Evolutionary conservation across 2,329 filamentous ascomycete species (phyloP).

Genomic region (Ceratocystiopsis minuta): DNA sequence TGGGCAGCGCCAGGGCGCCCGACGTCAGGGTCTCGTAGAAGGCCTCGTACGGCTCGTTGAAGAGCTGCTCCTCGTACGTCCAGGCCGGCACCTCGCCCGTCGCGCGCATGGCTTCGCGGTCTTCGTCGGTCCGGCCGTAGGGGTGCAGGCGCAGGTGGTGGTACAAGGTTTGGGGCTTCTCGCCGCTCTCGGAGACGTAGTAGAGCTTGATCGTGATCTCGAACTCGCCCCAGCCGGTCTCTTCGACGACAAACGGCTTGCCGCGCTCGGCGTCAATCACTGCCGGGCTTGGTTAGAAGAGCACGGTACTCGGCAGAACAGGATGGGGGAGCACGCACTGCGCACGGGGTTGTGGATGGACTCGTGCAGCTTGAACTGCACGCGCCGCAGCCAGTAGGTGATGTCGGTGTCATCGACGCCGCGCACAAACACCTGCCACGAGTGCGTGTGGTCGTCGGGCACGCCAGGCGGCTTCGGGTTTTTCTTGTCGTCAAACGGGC

Average conservation of each 20-base stretch:
- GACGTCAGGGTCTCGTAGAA: conserved; percentile 77
- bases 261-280: conserved; percentile 52
- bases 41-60: conserved; percentile 89
- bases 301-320: neutral
- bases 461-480: conserved; percentile 61
- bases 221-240: conserved; percentile 97
- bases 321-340: conserved; percentile 26
- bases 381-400: conserved; percentile 88
- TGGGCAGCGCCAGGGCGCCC: conserved; percentile 36
- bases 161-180: conserved; percentile 92
- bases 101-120: conserved; percentile 40
- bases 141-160: conserved; percentile 84
- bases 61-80: conserved; percentile 84
- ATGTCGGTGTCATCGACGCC: conserved; percentile 80
- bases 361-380: conserved; percentile 96
- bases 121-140: conserved; percentile 65
- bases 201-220: conserved; percentile 90
- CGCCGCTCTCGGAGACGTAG: conserved; percentile 70
- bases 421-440: conserved; percentile 88
- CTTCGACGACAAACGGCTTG: conserved; percentile 64
- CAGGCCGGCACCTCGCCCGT: conserved; percentile 55
- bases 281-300: neutral
- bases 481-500: conserved; percentile 56
- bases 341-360: conserved; percentile 85
- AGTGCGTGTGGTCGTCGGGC: conserved; percentile 85